A percentile compares a stretch with the other conserved stretches of the same genome.
Evolutionary conservation across 345 rosid species (phyloP).

Genomic region (Aethionema arabicum): DNA sequence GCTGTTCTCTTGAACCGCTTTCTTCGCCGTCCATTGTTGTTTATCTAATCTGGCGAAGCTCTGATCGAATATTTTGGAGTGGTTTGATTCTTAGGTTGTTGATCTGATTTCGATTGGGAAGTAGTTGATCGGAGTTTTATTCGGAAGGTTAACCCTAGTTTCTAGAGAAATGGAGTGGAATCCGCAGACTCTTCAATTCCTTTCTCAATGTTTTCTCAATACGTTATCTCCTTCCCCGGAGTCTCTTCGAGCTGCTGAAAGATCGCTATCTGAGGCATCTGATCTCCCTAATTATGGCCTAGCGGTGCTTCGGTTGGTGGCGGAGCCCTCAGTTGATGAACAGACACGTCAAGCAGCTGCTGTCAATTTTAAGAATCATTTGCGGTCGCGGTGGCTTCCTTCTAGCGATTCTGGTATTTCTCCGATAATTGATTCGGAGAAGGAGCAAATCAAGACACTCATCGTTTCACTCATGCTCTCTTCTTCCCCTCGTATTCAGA

Average conservation of each 20-base stretch:
- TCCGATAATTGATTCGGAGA: constrained; percentile 63
- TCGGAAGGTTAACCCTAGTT: constrained; percentile 14
- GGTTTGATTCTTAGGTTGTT: no score
- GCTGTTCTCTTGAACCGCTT: constrained; percentile 11
- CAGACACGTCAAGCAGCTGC: constrained; percentile 94
- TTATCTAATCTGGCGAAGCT: constrained; percentile 9
- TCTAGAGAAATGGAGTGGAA: constrained; percentile 58
- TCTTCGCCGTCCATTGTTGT: constrained; percentile 30
- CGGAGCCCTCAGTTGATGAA: constrained; percentile 73
- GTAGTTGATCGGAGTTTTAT: constrained; percentile 21
- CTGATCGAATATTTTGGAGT: background rate
- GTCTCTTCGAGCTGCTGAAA: constrained; percentile 88
- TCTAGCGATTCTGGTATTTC: constrained; percentile 40
- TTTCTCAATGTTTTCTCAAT: constrained; percentile 79
- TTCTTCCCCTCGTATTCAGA: constrained; percentile 73
- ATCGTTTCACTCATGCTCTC: constrained; percentile 88
- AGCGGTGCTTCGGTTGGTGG: constrained; percentile 77
- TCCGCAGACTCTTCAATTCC: constrained; percentile 59
- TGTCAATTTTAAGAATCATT: constrained; percentile 91
- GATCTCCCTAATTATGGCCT: constrained; percentile 72
- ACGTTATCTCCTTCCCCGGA: constrained; percentile 74
- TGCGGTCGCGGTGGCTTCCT: constrained; percentile 78
- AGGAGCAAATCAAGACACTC: constrained; percentile 75
- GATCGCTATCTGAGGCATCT: constrained; percentile 53
- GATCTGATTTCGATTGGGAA: background rate